Conservation (phyloP, 768 basidiomycete genomes). For the Daedaleopsis sinensis region DNA sequence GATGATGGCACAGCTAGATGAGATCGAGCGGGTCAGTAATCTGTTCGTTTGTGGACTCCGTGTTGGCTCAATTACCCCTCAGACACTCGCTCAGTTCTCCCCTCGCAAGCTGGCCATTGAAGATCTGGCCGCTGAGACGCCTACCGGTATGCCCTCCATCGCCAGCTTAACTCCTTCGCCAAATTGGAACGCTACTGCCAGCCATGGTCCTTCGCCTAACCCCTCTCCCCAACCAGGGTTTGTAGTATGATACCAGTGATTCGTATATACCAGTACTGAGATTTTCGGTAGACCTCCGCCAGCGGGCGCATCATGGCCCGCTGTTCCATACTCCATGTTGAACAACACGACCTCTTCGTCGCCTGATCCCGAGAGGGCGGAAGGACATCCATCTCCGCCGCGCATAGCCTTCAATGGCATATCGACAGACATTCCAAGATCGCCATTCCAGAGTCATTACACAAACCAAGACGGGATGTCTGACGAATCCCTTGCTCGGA, state of each 20-base stretch:
- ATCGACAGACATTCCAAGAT: slow-evolving; percentile 60
- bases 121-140: slow-evolving; percentile 23
- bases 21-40: slow-evolving; percentile 66
- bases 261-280: slow-evolving; percentile 17
- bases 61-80: too few relatives aligned
- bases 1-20: slow-evolving; percentile 76
- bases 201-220: slow-evolving; percentile 7
- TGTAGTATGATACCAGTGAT: slow-evolving; percentile 13
- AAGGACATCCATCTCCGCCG: slow-evolving; percentile 56
- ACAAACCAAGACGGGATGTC: slow-evolving; percentile 45
- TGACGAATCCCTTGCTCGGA: slow-evolving; percentile 45
- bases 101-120: slow-evolving; percentile 27
- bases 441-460: slow-evolving; percentile 29
- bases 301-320: slow-evolving; percentile 40
- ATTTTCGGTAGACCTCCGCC: slow-evolving; percentile 14
- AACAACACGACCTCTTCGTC: slow-evolving; percentile 20
- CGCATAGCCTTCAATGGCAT: slow-evolving; percentile 70
- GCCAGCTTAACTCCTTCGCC: slow-evolving; percentile 18
- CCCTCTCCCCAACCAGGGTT: slow-evolving; percentile 21
- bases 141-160: slow-evolving; percentile 21
- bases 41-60: slow-evolving; percentile 3
- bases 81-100: slow-evolving; percentile 31
- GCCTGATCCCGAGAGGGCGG: slow-evolving; percentile 35
- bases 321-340: slow-evolving; percentile 46
- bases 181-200: slow-evolving; percentile 11